Conservation (phyloP, 2,329 filamentous ascomycete species). For the Paecilomyces sp. region DNA sequence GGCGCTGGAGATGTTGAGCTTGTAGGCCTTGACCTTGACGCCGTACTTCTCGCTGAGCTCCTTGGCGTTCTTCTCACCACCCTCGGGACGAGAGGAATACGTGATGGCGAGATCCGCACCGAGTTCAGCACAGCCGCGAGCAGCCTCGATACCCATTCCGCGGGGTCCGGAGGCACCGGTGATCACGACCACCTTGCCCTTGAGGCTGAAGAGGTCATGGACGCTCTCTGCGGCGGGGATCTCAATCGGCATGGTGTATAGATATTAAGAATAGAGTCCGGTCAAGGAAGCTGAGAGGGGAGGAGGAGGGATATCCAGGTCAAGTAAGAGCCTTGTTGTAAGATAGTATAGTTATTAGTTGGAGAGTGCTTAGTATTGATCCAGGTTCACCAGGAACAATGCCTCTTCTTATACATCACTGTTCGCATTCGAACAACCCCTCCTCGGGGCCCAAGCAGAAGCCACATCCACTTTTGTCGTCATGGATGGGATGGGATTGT, state of each 20-base stretch:
- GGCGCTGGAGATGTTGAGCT: slow-evolving; percentile 54
- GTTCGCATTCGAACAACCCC: neutral
- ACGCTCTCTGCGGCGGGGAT: slow-evolving; percentile 27
- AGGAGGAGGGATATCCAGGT: neutral
- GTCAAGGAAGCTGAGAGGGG: neutral
- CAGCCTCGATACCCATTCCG: slow-evolving; percentile 62
- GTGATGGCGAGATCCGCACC: slow-evolving; percentile 61
- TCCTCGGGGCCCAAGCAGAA: slow-evolving; percentile 3
- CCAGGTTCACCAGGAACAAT: neutral
- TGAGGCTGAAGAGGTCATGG: slow-evolving; percentile 40
- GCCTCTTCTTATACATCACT: neutral
- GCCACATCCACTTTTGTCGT: neutral
- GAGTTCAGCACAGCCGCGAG: slow-evolving; percentile 58
- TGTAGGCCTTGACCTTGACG: slow-evolving; percentile 62
- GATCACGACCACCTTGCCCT: slow-evolving; percentile 41
- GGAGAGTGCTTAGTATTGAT: neutral
- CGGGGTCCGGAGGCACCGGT: slow-evolving; percentile 52
- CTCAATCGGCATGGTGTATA: slow-evolving; percentile 28
- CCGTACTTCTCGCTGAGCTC: slow-evolving; percentile 54
- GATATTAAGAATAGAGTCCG: neutral
- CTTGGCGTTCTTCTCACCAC: slow-evolving; percentile 60
- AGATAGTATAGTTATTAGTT: neutral
- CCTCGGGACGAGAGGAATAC: slow-evolving; percentile 54
- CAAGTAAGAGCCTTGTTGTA: neutral
- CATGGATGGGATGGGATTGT: neutral